Evolutionary conservation across 371 early-diverging fungal species (phyloP), one percentile per base, ranked within the genome.

Genomic region (Phascolomyces articulosus): DNA sequence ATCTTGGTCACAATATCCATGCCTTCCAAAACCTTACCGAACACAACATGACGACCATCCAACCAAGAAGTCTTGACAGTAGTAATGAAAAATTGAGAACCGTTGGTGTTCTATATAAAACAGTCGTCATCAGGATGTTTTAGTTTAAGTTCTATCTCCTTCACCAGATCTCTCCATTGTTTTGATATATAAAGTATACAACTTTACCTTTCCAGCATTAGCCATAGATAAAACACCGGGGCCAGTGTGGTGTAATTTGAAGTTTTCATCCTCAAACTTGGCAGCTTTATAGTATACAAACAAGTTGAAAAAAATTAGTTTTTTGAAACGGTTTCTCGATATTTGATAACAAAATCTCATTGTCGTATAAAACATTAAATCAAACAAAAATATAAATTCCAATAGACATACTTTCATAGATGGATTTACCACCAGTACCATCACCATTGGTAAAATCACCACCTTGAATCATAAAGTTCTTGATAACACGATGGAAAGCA

Each of bases 61-160:
- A 95, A 81, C 91, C 93, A 93, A 13, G 82, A 53, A 9, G 94
- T 93, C 67, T 77, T 74, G 62, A 86, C 88, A 49, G 95, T 92
- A 26, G 95, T 95, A 71, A 98, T 94, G 75, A 96, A 98, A 85
- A 99, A 98, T 86, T 99, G 99, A 60, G 96, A 95, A 24, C 99
- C 99, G 74, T 99, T 99, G 54, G 99, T 96, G 74, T 98, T 79
- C 65, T 83, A 77, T n/a, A n/a, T n/a, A n/a, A n/a, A n/a, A n/a
- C n/a, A n/a, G n/a, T n/a, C n/a, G n/a, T n/a, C n/a, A n/a, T n/a
- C n/a, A n/a, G n/a, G n/a, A n/a, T n/a, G n/a, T n/a, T n/a, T n/a
- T n/a, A n/a, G n/a, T n/a, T n/a, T n/a, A n/a, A n/a, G n/a, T n/a
- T n/a, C n/a, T n/a, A n/a, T n/a, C n/a, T n/a, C n/a, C n/a, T n/a